Percentiles rank a stretch among this genome's conserved stretches.
Evolutionary conservation across 148 eudicot species (phyloP).

Genomic region (Persicaria tinctoria): DNA sequence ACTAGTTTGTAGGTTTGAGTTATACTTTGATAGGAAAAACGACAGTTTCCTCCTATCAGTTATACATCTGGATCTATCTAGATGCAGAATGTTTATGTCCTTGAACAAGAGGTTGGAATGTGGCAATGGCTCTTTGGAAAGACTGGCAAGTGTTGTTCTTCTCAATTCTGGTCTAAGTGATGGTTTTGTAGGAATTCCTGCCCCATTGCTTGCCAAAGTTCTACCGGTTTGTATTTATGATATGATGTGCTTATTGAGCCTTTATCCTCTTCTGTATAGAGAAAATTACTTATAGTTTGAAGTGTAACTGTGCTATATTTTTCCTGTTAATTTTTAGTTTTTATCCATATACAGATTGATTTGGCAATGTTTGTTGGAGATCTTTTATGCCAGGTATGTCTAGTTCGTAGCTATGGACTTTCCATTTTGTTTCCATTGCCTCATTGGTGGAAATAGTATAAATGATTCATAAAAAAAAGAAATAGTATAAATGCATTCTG

Average conservation of each 20-base stretch:
- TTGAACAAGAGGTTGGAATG: slow-evolving; percentile 86
- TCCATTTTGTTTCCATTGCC: background rate
- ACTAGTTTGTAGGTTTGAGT: too few relatives aligned
- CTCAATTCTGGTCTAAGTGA: slow-evolving; percentile 63
- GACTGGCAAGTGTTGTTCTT: slow-evolving; percentile 63
- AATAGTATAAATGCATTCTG: background rate
- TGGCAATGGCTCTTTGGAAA: slow-evolving; percentile 98
- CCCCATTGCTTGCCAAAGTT: slow-evolving; percentile 87
- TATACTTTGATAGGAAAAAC: too few relatives aligned
- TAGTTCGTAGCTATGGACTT: background rate
- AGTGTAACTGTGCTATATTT: background rate
- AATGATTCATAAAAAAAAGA: too few relatives aligned
- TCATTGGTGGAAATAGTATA: background rate
- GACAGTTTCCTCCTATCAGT: slow-evolving; percentile 14
- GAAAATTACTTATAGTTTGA: background rate
- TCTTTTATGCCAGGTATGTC: slow-evolving; percentile 82
- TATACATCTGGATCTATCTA: slow-evolving; percentile 84
- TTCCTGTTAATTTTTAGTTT: background rate
- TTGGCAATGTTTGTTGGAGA: slow-evolving; percentile 87
- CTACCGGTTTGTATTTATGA: slow-evolving; percentile 55
- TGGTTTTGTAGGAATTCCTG: slow-evolving; percentile 93
- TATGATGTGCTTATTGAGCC: background rate
- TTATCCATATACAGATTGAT: slow-evolving; percentile 52
- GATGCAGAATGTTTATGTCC: slow-evolving; percentile 72
- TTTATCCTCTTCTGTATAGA: background rate